A percentile compares a stretch with the other conserved stretches of the same genome.
Evolutionary conservation across 257 asterid genomes (phyloP).

Genomic region (Ehretia macrophylla): DNA sequence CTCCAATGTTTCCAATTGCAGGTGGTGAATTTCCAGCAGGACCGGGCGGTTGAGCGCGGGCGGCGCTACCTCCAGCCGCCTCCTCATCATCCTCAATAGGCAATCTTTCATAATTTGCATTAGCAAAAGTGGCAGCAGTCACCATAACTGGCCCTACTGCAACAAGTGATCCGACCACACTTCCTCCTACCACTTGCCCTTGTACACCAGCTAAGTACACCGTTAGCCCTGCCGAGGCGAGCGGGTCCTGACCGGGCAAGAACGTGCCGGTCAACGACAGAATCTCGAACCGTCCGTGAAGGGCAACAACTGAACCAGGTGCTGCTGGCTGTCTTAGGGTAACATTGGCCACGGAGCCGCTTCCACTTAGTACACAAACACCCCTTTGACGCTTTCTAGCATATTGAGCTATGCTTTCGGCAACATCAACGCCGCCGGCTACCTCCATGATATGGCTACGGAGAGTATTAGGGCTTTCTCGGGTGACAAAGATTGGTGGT

Average conservation of each 20-base stretch:
- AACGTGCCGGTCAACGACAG: conserved; percentile 54
- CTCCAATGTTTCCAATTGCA: conserved; percentile 11
- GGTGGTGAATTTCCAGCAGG: conserved; percentile 30
- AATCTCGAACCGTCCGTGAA: conserved; percentile 62
- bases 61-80: conserved; percentile 10
- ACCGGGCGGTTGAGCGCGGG: background rate
- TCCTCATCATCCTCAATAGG: conserved; percentile 53
- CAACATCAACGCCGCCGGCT: conserved; percentile 53
- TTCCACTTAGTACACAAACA: conserved; percentile 56
- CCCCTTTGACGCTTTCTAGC: conserved; percentile 66
- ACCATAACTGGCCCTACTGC: conserved; percentile 63
- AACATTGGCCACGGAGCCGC: conserved; percentile 57
- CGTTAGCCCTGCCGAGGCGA: conserved; percentile 54
- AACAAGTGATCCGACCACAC: conserved; percentile 60
- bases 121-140: conserved; percentile 56
- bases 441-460: conserved; percentile 70
- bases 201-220: conserved; percentile 59
- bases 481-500: conserved; percentile 59
- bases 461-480: conserved; percentile 63
- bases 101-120: conserved; percentile 61
- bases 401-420: conserved; percentile 53
- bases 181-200: conserved; percentile 71
- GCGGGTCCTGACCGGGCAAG: conserved; percentile 59
- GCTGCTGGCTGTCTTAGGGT: conserved; percentile 53
- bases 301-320: conserved; percentile 39